Evolutionary conservation across 305 asterid genomes (phyloP).

Genomic region (Striga hermonthica): DNA sequence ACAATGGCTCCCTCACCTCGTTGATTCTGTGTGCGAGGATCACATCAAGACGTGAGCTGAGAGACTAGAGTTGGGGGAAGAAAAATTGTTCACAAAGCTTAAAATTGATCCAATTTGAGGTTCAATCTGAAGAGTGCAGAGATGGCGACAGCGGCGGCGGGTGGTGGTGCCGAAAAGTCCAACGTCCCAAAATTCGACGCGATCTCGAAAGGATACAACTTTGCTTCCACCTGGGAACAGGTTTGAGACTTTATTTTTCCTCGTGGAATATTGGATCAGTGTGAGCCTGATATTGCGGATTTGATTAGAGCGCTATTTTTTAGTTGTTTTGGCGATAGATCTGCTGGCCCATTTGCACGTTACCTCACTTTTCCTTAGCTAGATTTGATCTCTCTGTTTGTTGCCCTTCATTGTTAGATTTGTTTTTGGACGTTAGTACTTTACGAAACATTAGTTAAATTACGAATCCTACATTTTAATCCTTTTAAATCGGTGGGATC

Average conservation of each 20-base stretch:
- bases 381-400: constrained; percentile 26
- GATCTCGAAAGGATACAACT: constrained; percentile 84
- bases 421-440: not conserved
- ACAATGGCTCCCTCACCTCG: constrained; percentile 3
- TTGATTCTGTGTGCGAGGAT: not conserved
- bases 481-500: constrained; percentile 15
- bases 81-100: too few species aligned
- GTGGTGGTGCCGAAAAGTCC: constrained; percentile 41
- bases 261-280: constrained; percentile 19
- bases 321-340: constrained; percentile 26
- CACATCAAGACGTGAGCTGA: too few species aligned
- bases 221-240: constrained; percentile 96
- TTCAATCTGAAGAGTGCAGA: constrained; percentile 14
- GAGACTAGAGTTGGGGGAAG: too few species aligned
- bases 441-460: not conserved
- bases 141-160: constrained; percentile 43
- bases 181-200: constrained; percentile 73
- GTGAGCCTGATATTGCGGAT: not conserved
- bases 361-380: constrained; percentile 22
- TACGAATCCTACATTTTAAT: not conserved
- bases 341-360: constrained; percentile 15
- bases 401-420: not conserved
- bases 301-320: not conserved
- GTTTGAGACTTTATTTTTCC: constrained; percentile 34
- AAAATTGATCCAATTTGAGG: too few species aligned